Conservation (phyloP, 495 filamentous ascomycete species). For the Venustampulla echinocandica region DNA sequence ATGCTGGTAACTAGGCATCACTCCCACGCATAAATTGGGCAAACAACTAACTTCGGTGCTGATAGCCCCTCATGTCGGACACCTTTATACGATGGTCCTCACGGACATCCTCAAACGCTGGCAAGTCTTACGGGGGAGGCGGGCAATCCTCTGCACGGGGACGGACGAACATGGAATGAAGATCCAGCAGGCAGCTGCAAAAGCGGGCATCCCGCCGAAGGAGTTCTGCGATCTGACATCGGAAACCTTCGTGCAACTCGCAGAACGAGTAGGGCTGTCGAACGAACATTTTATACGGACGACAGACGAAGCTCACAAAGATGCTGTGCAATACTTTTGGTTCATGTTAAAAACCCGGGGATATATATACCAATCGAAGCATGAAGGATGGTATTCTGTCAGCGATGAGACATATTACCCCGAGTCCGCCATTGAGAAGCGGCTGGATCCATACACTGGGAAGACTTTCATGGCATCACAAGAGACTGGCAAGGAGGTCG, state of each 20-base stretch:
- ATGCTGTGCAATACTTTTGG: conserved; percentile 91
- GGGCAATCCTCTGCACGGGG: conserved; percentile 72
- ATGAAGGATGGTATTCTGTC: conserved; percentile 94
- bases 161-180: conserved; percentile 99
- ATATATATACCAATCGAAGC: conserved; percentile 76
- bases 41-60: neutral
- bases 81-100: conserved; percentile 87
- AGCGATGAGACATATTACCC: conserved; percentile 96
- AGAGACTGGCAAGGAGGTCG: conserved; percentile 85
- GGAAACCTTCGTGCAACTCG: conserved; percentile 59
- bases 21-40: neutral
- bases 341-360: conserved; percentile 62
- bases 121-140: conserved; percentile 65
- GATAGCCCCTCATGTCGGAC: conserved; percentile 88
- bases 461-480: conserved; percentile 70
- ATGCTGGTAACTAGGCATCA: conserved; percentile 58
- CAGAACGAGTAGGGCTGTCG: conserved; percentile 53
- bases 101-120: conserved; percentile 89
- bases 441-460: conserved; percentile 71
- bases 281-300: conserved; percentile 88
- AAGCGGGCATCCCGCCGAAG: conserved; percentile 44
- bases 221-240: conserved; percentile 53
- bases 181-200: conserved; percentile 75
- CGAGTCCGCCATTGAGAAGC: conserved; percentile 58
- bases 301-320: conserved; percentile 69